These are phyloP conservation scores for Amaranthus tricolor DNA, from an alignment of 179 eudicot species.

Conservation along the genomic window DNA sequence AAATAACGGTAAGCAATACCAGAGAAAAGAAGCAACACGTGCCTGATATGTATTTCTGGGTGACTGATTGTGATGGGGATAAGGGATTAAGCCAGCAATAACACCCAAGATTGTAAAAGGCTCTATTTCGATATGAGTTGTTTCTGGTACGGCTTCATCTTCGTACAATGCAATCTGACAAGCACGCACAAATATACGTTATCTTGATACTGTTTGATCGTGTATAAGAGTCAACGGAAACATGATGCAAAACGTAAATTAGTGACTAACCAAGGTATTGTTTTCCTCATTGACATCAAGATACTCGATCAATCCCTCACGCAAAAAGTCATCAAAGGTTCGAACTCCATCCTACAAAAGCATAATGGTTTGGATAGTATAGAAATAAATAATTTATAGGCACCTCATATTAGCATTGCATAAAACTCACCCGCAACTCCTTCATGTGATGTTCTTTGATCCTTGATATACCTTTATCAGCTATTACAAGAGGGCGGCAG, in stretches of 20 bases:
- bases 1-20: constrained; percentile 3
- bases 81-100: constrained; percentile 90
- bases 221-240: neutral
- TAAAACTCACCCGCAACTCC: constrained; percentile 64
- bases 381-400: neutral
- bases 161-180: constrained; percentile 86
- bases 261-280: constrained; percentile 77
- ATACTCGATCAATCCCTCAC: constrained; percentile 90
- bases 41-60: constrained; percentile 99
- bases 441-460: constrained; percentile 83
- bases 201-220: neutral
- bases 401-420: neutral
- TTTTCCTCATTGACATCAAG: constrained; percentile 99
- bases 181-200: constrained; percentile 19
- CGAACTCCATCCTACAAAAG: constrained; percentile 78
- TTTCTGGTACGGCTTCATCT: constrained; percentile 58
- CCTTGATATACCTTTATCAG: constrained; percentile 95
- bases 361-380: constrained; percentile 1
- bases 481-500: constrained; percentile 98
- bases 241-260: constrained; percentile 1
- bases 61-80: constrained; percentile 98
- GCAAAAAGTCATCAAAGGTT: constrained; percentile 72
- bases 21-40: constrained; percentile 4
- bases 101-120: constrained; percentile 95
- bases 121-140: constrained; percentile 96